Base-by-base conservation (phyloP, 805 yeast genomes). In the Starmerella vaccinii region DNA sequence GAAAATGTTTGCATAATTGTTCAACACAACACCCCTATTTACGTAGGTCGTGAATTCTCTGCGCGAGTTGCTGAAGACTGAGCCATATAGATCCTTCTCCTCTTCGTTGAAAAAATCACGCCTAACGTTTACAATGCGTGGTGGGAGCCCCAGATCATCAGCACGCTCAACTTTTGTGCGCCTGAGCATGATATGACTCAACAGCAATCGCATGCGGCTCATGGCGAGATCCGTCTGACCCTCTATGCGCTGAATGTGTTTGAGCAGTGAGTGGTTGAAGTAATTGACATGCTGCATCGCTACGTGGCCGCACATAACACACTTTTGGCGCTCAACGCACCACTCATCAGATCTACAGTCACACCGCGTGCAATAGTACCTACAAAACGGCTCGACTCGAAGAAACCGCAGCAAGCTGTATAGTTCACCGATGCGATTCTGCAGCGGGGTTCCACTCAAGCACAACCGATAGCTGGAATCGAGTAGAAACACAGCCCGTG, bases 121-220 rank as follows among this genome's bases (percentile, higher is more conserved):
- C 49, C 97, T 73, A 45, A 92, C 81, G 57, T 84, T 95, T 32
- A 90, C 97, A 27, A 89, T 80, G 59, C 97, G 77, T 2, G 99
- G 99, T 3, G 99, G 99, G 43, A 92, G 71, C 1, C 99, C 99
- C 57, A 92, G 72, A 70, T 92, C 99, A 65, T 94, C 98, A 0
- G 99, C 97, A 45, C 97, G 75, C 67, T 92, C 97, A 4, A 90
- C 77, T 63, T 92, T 94, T 0, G 99, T 92, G 67, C 99, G 78
- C 62, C 99, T 75, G 52, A 92, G 68, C 97, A 92, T 88, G 34
- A 90, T 76, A 58, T 84, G 87, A 53, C 78, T 76, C 61, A 92
- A 68, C 24, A 92, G 67, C 13, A 78, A 65, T 55, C 92, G 85
- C 61, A 92, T 78, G 55, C 87, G 80, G 37, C 75, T 73, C 68